Conservation (phyloP, 1,284 basidiomycete species). For the Ceratobasidium sp. region DNA sequence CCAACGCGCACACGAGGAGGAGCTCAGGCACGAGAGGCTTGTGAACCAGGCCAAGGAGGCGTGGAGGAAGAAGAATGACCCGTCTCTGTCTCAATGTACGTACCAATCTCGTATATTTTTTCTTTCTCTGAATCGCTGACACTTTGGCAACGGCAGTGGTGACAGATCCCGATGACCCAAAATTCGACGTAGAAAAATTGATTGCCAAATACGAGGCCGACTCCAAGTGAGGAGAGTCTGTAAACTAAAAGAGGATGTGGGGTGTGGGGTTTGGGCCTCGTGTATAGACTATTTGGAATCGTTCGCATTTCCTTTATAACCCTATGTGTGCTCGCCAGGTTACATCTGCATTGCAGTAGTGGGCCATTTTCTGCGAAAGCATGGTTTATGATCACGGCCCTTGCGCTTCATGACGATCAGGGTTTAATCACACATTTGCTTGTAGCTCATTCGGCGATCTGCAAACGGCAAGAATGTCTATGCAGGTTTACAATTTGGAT, state of each 20-base stretch:
- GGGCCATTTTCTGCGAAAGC: too few relatives aligned
- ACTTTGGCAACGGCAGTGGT: conserved; percentile 77
- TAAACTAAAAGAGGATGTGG: neutral
- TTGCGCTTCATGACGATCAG: neutral
- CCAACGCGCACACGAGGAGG: conserved; percentile 70
- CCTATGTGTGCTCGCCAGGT: neutral
- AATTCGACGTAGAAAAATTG: conserved; percentile 96
- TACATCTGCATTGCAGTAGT: too few relatives aligned
- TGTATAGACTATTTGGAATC: conserved; percentile 23
- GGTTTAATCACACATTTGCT: neutral
- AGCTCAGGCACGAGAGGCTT: conserved; percentile 77
- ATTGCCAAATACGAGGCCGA: conserved; percentile 77
- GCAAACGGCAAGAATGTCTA: too few relatives aligned
- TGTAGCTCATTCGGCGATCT: too few relatives aligned
- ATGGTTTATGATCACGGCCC: neutral
- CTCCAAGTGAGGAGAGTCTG: conserved; percentile 51
- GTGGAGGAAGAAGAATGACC: conserved; percentile 72
- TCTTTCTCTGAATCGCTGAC: too few relatives aligned
- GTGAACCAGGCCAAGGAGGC: conserved; percentile 90
- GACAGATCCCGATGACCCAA: conserved; percentile 92
- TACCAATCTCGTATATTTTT: too few relatives aligned
- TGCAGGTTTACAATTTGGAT: conserved; percentile 14
- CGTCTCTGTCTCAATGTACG: too few relatives aligned
- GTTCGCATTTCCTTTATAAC: neutral
- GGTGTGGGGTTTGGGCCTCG: neutral